These are phyloP conservation scores for Colletotrichum higginsianum DNA, from an alignment of 2,329 filamentous ascomycete genomes.

Conservation along the genomic window DNA sequence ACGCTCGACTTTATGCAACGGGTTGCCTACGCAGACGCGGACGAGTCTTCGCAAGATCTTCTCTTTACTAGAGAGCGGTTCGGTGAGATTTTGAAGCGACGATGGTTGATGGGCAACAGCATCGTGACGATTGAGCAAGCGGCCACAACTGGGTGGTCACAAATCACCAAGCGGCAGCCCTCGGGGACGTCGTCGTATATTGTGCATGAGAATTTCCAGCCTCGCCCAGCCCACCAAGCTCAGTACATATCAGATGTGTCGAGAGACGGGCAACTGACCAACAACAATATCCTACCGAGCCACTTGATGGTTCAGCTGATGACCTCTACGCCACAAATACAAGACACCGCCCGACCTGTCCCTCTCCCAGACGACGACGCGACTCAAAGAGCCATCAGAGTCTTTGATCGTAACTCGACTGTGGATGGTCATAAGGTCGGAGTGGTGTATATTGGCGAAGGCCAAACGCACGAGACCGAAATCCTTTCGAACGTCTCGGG, in stretches of 20 bases:
- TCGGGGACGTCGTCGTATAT: constrained; percentile 75
- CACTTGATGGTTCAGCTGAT: constrained; percentile 80
- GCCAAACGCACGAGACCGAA: constrained; percentile 85
- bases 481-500: constrained; percentile 91
- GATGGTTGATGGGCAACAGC: constrained; percentile 82
- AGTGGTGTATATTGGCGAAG: constrained; percentile 91
- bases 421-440: constrained; percentile 97
- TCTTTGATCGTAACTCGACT: constrained; percentile 89
- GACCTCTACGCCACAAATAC: constrained; percentile 72
- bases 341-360: constrained; percentile 77
- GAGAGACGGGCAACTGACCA: constrained; percentile 67
- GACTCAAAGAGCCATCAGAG: constrained; percentile 80
- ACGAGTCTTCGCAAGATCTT: constrained; percentile 79
- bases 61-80: constrained; percentile 76
- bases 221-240: constrained; percentile 71
- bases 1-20: constrained; percentile 96
- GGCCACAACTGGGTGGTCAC: constrained; percentile 75
- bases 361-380: constrained; percentile 80
- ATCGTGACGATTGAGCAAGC: constrained; percentile 83
- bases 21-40: constrained; percentile 86
- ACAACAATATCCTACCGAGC: constrained; percentile 78
- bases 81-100: constrained; percentile 76
- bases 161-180: constrained; percentile 79
- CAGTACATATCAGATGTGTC: constrained; percentile 63
- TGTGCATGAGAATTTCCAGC: constrained; percentile 72